phyloP scores from a whole-genome alignment of 345 rosid genomes.

The Tarenaya hassleriana region DNA sequence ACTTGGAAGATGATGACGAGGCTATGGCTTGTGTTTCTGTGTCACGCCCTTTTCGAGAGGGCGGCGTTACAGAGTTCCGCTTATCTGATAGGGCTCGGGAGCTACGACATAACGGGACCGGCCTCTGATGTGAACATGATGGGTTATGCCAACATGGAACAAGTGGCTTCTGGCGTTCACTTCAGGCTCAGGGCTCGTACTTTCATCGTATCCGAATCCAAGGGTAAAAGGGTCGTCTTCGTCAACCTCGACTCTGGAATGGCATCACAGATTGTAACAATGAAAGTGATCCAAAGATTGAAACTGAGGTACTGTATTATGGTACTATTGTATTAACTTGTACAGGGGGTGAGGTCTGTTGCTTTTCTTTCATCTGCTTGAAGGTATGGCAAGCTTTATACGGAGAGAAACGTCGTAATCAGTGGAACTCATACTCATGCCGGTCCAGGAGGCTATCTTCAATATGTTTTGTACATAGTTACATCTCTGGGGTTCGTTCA shows the following conservation, averaged over 20 bases:
- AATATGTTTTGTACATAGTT: constrained; percentile 73
- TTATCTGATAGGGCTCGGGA: constrained; percentile 83
- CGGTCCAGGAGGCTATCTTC: constrained; percentile 97
- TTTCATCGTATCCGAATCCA: constrained; percentile 69
- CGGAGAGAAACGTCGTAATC: constrained; percentile 80
- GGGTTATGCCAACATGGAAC: constrained; percentile 90
- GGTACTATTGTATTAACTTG: no score
- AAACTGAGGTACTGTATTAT: constrained; percentile 52
- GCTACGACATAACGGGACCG: constrained; percentile 97
- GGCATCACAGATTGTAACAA: constrained; percentile 84
- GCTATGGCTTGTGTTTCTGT: no score
- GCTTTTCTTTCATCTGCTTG: constrained; percentile 10
- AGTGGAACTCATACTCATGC: constrained; percentile 97
- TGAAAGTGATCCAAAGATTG: constrained; percentile 85
- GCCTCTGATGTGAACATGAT: constrained; percentile 98
- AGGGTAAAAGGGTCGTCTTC: constrained; percentile 67
- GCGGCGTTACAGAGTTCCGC: constrained; percentile 43
- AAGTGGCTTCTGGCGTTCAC: constrained; percentile 79
- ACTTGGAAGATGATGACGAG: no score
- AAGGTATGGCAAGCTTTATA: constrained; percentile 86
- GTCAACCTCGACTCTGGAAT: constrained; percentile 96
- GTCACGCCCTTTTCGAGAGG: background rate
- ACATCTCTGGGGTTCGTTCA: constrained; percentile 95
- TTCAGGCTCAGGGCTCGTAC: constrained; percentile 83
- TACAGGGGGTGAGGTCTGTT: no score